These are phyloP conservation scores for Pezicula carpinea DNA, from an alignment of 2,329 filamentous ascomycete genomes.

Conservation along the genomic window DNA sequence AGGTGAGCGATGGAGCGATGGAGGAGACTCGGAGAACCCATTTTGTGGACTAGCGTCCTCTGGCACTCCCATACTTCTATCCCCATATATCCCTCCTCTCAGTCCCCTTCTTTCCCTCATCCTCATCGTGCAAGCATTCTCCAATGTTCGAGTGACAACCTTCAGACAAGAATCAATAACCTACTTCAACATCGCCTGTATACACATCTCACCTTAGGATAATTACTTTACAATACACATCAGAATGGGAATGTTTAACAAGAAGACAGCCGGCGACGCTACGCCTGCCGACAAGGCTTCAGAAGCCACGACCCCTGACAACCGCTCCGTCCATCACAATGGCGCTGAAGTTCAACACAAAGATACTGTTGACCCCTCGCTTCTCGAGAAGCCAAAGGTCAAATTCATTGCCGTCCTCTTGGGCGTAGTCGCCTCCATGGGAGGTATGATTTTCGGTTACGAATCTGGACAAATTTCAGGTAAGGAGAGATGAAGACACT, in stretches of 20 bases:
- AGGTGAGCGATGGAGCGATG: neutral
- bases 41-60: no score
- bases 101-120: no score
- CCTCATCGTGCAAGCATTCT: neutral
- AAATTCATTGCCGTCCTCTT: conserved; percentile 42
- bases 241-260: neutral
- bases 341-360: neutral
- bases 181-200: neutral
- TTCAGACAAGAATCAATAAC: no score
- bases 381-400: conserved; percentile 7
- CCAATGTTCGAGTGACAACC: no score
- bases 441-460: conserved; percentile 52
- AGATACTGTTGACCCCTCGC: neutral
- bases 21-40: neutral
- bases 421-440: conserved; percentile 47
- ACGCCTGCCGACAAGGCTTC: neutral
- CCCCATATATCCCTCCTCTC: no score
- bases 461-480: conserved; percentile 39
- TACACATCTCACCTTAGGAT: neutral
- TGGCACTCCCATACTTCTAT: no score
- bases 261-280: neutral
- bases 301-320: neutral
- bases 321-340: neutral
- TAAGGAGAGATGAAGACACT: conserved; percentile 23
- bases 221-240: neutral